Conservation (phyloP, 495 filamentous ascomycete species). For the Aspergillus campestris region DNA sequence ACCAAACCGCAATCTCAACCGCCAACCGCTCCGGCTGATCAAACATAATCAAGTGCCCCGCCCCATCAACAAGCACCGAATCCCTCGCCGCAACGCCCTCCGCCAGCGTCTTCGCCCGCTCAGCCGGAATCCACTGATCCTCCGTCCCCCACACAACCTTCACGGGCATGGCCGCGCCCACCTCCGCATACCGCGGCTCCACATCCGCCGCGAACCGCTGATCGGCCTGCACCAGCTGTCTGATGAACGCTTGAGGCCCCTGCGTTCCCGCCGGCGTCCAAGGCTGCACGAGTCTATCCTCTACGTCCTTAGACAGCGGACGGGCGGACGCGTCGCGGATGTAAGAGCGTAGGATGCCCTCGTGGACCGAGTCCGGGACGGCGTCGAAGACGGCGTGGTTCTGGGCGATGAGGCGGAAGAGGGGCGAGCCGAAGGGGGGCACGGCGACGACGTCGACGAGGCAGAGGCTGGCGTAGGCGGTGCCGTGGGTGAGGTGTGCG, state of each 20-base stretch:
- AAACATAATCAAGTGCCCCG: slow-evolving; percentile 28
- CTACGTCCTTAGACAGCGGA: slow-evolving; percentile 10
- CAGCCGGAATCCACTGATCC: slow-evolving; percentile 25
- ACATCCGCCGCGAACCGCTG: slow-evolving; percentile 17
- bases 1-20: slow-evolving; percentile 21
- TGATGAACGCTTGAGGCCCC: slow-evolving; percentile 17
- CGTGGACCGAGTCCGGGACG: slow-evolving; percentile 18
- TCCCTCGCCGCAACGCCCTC: slow-evolving; percentile 10
- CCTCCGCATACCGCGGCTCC: slow-evolving; percentile 15
- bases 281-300: slow-evolving; percentile 16
- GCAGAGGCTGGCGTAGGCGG: slow-evolving; percentile 20
- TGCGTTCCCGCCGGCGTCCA: slow-evolving; percentile 15
- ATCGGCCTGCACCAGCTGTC: slow-evolving; percentile 23
- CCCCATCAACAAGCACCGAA: slow-evolving; percentile 22
- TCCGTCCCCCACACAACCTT: slow-evolving; percentile 27
- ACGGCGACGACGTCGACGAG: slow-evolving; percentile 28
- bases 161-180: slow-evolving; percentile 19
- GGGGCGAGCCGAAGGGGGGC: slow-evolving; percentile 21
- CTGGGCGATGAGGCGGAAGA: slow-evolving; percentile 24
- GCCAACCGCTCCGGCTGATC: slow-evolving; percentile 23
- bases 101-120: slow-evolving; percentile 14
- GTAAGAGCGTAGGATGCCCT: slow-evolving; percentile 22
- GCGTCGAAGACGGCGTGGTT: slow-evolving; percentile 19
- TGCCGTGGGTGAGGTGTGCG: slow-evolving; percentile 17
- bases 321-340: slow-evolving; percentile 19